Conservation (phyloP, 352 stramenopile species). For the Pythium sp. region DNA sequence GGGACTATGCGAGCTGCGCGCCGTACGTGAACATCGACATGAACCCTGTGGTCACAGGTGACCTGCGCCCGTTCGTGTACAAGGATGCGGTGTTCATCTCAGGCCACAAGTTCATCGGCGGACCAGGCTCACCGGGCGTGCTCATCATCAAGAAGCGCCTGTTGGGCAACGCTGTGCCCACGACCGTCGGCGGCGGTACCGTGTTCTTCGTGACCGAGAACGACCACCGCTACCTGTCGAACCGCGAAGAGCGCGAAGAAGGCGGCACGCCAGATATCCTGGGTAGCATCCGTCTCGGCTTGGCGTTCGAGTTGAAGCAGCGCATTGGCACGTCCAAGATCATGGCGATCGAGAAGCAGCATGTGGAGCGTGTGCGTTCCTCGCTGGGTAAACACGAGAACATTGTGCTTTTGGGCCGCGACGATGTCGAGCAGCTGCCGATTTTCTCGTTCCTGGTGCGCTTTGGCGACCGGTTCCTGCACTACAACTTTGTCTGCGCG, state of each 20-base stretch:
- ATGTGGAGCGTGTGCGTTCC: conserved; percentile 35
- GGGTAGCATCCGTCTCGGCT: conserved; percentile 89
- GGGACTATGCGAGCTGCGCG: conserved; percentile 95
- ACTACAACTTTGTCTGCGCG: conserved; percentile 98
- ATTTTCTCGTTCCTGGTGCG: conserved; percentile 95
- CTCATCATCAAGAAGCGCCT: conserved; percentile 92
- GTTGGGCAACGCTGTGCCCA: conserved; percentile 48
- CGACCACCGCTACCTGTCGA: conserved; percentile 67
- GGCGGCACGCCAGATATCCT: conserved; percentile 95
- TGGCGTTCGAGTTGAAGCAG: conserved; percentile 91
- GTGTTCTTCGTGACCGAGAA: conserved; percentile 60
- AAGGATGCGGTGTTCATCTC: conserved; percentile 97
- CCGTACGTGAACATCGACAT: conserved; percentile 94
- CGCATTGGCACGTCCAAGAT: conserved; percentile 50
- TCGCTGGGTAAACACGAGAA: conserved; percentile 47
- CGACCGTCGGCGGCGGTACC: conserved; percentile 42
- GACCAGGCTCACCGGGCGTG: conserved; percentile 89
- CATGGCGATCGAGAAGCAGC: conserved; percentile 43
- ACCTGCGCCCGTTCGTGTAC: conserved; percentile 21
- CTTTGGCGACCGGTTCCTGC: conserved; percentile 88
- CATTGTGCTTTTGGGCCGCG: conserved; percentile 89
- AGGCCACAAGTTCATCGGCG: conserved; percentile 96
- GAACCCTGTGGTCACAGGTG: conserved; percentile 83
- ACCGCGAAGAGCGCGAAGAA: conserved; percentile 90
- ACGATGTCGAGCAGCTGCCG: conserved; percentile 67